These are phyloP conservation scores for Penicillium sp. DNA, from an alignment of 2,329 filamentous ascomycete genomes.

Conservation along the genomic window DNA sequence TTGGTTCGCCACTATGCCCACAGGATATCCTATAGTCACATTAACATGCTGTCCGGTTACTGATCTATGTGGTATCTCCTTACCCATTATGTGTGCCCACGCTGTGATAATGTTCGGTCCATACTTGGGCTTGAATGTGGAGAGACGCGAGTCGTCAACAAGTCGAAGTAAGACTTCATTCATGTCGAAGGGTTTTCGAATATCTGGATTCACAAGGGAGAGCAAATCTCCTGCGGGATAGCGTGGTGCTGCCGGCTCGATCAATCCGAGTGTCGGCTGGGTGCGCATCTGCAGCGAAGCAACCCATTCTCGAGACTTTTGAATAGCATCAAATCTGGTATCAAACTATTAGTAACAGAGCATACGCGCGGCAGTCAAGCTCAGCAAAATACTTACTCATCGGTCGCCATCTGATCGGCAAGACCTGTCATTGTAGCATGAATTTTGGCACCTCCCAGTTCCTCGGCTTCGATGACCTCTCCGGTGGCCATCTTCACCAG, in stretches of 20 bases:
- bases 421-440: slow-evolving; percentile 48
- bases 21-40: slow-evolving; percentile 30
- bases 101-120: slow-evolving; percentile 44
- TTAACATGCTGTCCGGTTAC: neutral
- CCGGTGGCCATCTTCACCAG: slow-evolving; percentile 55
- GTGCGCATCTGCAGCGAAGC: slow-evolving; percentile 22
- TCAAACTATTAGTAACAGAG: neutral
- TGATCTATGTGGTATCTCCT: neutral
- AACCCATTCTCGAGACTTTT: slow-evolving; percentile 46
- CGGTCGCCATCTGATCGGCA: slow-evolving; percentile 48
- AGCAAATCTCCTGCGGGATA: slow-evolving; percentile 46
- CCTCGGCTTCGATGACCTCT: slow-evolving; percentile 47
- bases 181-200: slow-evolving; percentile 46
- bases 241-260: slow-evolving; percentile 25
- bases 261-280: slow-evolving; percentile 1
- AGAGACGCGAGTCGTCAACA: slow-evolving; percentile 47
- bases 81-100: slow-evolving; percentile 47
- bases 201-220: slow-evolving; percentile 43
- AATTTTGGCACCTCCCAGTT: slow-evolving; percentile 48
- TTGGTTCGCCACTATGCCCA: slow-evolving; percentile 50
- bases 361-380: neutral
- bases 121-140: slow-evolving; percentile 47
- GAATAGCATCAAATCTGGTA: slow-evolving; percentile 44
- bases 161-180: slow-evolving; percentile 46
- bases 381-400: slow-evolving; percentile 38